phyloP scores from a whole-genome alignment of 2,329 filamentous ascomycete species.

The Aspergillus arachidicola region DNA sequence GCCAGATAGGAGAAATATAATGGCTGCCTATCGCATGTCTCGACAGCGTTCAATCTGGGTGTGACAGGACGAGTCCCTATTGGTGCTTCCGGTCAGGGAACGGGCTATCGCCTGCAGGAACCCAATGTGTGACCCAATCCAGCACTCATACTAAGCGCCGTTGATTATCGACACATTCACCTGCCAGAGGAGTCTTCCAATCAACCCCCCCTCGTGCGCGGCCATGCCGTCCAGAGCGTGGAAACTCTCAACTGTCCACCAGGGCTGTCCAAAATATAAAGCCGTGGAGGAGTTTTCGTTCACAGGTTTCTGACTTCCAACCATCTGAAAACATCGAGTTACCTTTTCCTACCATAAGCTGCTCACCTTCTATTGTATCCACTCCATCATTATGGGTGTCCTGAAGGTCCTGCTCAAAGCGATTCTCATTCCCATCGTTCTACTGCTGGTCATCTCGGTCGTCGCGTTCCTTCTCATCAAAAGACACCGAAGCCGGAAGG shows the following conservation, averaged over 20 bases:
- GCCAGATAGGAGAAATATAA: neutral
- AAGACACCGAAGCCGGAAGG: neutral
- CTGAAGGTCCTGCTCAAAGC: neutral
- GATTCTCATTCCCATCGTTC: neutral
- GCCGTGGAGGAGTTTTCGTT: neutral
- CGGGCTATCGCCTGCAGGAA: neutral
- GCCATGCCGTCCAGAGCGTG: neutral
- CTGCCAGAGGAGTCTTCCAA: neutral
- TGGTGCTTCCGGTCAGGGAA: neutral
- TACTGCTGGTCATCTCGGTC: neutral
- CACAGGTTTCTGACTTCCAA: neutral
- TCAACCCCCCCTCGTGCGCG: neutral
- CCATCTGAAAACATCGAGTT: neutral
- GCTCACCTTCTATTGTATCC: neutral
- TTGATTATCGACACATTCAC: neutral
- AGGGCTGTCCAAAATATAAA: neutral
- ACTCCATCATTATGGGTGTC: neutral
- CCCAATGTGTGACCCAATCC: neutral
- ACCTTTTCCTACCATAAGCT: no score
- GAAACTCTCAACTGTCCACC: no score
- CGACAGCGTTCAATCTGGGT: neutral
- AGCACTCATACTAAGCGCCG: neutral
- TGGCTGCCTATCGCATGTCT: neutral
- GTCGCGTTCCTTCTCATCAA: neutral
- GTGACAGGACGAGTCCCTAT: neutral